Evolutionary conservation across 75 land plant species (phyloP), one percentile per base, ranked within the genome.

Genomic region (Picea glauca): DNA sequence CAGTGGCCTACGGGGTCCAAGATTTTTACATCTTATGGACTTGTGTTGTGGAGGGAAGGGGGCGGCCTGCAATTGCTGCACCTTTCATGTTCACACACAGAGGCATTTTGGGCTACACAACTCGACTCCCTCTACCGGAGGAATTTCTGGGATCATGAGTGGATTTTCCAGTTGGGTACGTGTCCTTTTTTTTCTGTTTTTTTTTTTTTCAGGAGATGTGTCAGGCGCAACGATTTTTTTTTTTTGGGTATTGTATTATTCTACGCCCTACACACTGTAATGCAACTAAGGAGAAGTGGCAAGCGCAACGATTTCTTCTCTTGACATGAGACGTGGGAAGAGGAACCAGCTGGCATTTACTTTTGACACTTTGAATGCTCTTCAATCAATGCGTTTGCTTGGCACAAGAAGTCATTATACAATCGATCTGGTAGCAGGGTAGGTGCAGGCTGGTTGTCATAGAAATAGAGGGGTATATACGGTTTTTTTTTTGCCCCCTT

Each of bases 91-190:
- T 89, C 86, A 87, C 93, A 33, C 89, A 86, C 79, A 76, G 93
- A 13, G 91, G 91, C 14, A 75, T 91, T 26, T 79, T 91, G 58
- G 93, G 93, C 13, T 91, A 86, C 67, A 32, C 85, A 74, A 91
- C 93, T 1, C 93, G 89, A 76, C 89, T 91, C 17, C 93, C 93
- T 1, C 61, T 91, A 33, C 93, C 93, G 43, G 78, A 91, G 93
- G 93, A 60, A 5, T 91, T 87, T 78, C 62, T 91, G 62, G 93
- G 93, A 1, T 91, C 93, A 0, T 90, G 90, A 2, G 80, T 84
- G 74, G 93, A 91, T 67, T 91, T 91, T 67, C 93, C 93, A n/a
- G 93, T 91, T 33, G 93, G 93, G 57, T 89, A 91, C 58, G 90
- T 89, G 7, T 91, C 93, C 7, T 91, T 91, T 78, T 91, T 89